phyloP scores from a whole-genome alignment of 1,139 yeast species.

The Hyphopichia khmerensis region DNA sequence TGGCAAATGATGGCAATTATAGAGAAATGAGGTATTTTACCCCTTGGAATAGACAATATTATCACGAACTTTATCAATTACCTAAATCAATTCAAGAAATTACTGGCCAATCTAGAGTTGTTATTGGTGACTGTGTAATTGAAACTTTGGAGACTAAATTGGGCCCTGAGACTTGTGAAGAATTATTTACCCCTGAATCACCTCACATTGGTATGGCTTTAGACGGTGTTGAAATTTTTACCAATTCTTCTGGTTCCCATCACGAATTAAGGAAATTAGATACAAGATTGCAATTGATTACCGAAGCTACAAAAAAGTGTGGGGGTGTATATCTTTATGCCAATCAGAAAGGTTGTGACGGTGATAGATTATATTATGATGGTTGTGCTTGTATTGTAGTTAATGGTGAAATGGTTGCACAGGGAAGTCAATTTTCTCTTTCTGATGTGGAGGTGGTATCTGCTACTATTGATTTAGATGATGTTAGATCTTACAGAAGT shows the following conservation, averaged over 20 bases:
- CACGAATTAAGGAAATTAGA: conserved; percentile 90
- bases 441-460: conserved; percentile 89
- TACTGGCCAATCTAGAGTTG: conserved; percentile 65
- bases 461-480: conserved; percentile 92
- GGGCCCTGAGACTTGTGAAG: conserved; percentile 98
- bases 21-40: conserved; percentile 96
- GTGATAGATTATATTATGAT: conserved; percentile 93
- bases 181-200: conserved; percentile 90
- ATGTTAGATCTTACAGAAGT: conserved; percentile 79
- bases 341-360: conserved; percentile 97
- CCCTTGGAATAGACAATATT: conserved; percentile 83
- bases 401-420: conserved; percentile 89
- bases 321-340: conserved; percentile 95
- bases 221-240: conserved; percentile 94
- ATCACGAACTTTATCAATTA: conserved; percentile 67
- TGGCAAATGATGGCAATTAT: conserved; percentile 97
- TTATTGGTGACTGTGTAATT: conserved; percentile 88
- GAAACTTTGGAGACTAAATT: conserved; percentile 81
- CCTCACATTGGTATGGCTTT: conserved; percentile 91
- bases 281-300: conserved; percentile 78
- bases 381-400: conserved; percentile 95
- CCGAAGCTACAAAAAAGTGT: conserved; percentile 91
- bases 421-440: conserved; percentile 85
- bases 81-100: conserved; percentile 66
- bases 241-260: conserved; percentile 95